Base-by-base conservation (phyloP, 208 protist species). In the Trypanosomatidae sp. region DNA sequence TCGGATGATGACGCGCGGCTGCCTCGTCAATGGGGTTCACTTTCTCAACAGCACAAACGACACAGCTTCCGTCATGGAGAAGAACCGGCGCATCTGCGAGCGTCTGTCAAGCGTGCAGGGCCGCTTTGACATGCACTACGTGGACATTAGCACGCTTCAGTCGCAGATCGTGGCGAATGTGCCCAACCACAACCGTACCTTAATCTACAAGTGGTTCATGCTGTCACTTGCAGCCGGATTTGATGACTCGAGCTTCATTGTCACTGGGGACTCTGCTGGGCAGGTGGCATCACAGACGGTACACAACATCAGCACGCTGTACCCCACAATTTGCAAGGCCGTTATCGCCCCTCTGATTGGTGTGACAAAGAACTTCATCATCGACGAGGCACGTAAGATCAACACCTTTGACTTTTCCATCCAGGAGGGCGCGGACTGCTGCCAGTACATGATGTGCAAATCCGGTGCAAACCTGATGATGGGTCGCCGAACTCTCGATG, bases 371-470 rank as follows among this genome's bases (percentile, higher is more conserved):
- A 85, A 74, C 49, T 76, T 67, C 52, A 95, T 95, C 77, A 91
- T 95, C 10, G 84, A 89, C 47, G 73, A 86, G 60, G 89, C 89
- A 10, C 78, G 86, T 25, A 82, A 79, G 64, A 91, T 95, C 74
- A 75, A 81, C 68, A 91, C 87, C 30, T 95, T 88, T 62, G 86
- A 86, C 60, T 69, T 85, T 62, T 91, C 87, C 62, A 94, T 92
- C 46, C 77, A 88, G 59, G 84, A 95, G 73, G 91, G 89, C 53
- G 89, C 85, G 25, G 91, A 95, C 82, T 95, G 91, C 77, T 95
- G 91, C 73, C 90, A 94, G 84, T 94, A 94, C 85, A 92, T 94
- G 87, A 92, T 92, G 87, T 94, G 90, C 81, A 94, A 92, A 74
- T 85, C 81, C 0, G 87, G 87, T 30, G 90, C 90, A 33, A 94